Conservation (phyloP, 306 rosid genomes). For the Castanopsis chinensis region DNA sequence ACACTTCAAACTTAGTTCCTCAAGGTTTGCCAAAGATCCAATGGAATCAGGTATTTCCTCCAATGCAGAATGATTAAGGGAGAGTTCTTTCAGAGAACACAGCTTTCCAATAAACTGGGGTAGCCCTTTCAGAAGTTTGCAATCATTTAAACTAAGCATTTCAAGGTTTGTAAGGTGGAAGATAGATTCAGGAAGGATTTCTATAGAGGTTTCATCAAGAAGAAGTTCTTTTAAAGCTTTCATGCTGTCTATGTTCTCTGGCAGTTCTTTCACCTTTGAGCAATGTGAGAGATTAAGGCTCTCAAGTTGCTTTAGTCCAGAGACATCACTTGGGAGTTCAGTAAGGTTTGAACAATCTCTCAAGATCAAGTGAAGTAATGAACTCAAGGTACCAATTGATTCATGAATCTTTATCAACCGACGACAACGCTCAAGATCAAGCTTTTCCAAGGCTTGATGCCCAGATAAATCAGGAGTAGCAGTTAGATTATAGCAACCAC, state of each 20-base stretch:
- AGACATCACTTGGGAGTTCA: slow-evolving; percentile 50
- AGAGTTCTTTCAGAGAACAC: slow-evolving; percentile 44
- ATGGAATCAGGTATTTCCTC: slow-evolving; percentile 49
- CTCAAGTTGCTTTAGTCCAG: slow-evolving; percentile 54
- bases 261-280: slow-evolving; percentile 40
- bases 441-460: slow-evolving; percentile 42
- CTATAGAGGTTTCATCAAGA: slow-evolving; percentile 37
- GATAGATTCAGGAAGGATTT: slow-evolving; percentile 47
- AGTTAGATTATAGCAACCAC: slow-evolving; percentile 28
- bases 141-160: slow-evolving; percentile 33
- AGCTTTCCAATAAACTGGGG: slow-evolving; percentile 51
- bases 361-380: slow-evolving; percentile 48
- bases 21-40: slow-evolving; percentile 51
- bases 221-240: slow-evolving; percentile 43
- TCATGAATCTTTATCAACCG: slow-evolving; percentile 42
- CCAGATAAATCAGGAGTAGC: slow-evolving; percentile 56
- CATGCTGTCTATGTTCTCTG: slow-evolving; percentile 41
- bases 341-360: slow-evolving; percentile 34
- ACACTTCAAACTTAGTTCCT: slow-evolving; percentile 40
- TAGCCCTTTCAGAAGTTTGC: slow-evolving; percentile 35
- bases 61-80: slow-evolving; percentile 37
- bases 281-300: slow-evolving; percentile 42
- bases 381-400: slow-evolving; percentile 39
- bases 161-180: slow-evolving; percentile 45
- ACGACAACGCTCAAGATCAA: slow-evolving; percentile 44